Evolutionary conservation across 495 filamentous ascomycete species (phyloP).

Genomic region (Copromyces sp.): DNA sequence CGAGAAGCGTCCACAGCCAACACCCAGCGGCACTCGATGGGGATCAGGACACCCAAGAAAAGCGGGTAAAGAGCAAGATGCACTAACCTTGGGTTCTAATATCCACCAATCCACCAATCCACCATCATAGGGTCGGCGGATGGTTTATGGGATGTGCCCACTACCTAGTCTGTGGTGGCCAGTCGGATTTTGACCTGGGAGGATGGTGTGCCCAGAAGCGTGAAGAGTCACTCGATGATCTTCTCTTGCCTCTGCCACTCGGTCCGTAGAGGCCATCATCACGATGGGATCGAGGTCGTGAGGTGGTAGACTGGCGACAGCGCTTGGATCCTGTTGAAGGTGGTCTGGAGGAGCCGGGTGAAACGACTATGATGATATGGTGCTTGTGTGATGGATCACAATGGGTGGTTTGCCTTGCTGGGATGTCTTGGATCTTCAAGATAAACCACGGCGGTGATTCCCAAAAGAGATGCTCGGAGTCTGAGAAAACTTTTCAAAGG

Average conservation of each 20-base stretch:
- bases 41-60: background rate
- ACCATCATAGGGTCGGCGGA: background rate
- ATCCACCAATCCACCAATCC: background rate
- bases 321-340: background rate
- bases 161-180: background rate
- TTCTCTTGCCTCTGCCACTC: background rate
- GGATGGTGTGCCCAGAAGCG: background rate
- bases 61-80: background rate
- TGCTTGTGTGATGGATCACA: background rate
- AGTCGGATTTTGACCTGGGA: background rate
- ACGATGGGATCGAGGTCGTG: background rate
- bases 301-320: background rate
- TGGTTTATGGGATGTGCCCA: background rate
- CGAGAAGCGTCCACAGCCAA: constrained; percentile 7
- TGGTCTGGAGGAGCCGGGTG: background rate
- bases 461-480: background rate
- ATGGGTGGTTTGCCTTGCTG: background rate
- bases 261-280: background rate
- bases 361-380: background rate
- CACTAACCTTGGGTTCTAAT: background rate
- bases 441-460: background rate
- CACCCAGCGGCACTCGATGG: background rate
- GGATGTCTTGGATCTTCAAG: background rate
- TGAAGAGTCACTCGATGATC: background rate
- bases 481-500: background rate